Evolutionary conservation across 148 eudicot genomes (phyloP), one percentile per base, ranked within the genome.

Genomic region (Rhododendron henanense): DNA sequence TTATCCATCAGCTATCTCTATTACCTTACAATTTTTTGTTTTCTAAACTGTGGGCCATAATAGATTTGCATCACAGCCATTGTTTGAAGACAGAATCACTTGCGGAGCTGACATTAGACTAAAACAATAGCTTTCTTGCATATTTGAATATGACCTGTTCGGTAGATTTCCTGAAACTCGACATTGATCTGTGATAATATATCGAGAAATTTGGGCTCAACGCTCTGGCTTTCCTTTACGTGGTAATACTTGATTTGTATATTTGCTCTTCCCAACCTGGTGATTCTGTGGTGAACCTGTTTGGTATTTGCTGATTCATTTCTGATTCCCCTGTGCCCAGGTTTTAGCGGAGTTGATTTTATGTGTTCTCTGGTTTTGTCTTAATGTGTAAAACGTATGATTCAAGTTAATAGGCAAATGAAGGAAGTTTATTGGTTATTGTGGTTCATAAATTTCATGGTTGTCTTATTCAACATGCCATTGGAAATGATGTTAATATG

Each of bases 261-360:
- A 79, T 79, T 37, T 50, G 31, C 31, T 78, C 53, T 21, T 79
- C 37, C 81, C 39, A 51, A 78, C 25, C 15, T 47, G 57, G 19
- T 78, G 31, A 78, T 45, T 31, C 81, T 78, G 31, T 78, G 55
- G 35, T 78, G 19, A 78, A 47, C 55, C 81, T 78, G 19, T 78
- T 78, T 78, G 81, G 19, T n/a, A 33, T 47, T 78, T 23, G 5
- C 31, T 31, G n/a, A 16, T 76, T 41, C 25, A 19, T 44, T 13
- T 77, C 31, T 78, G 81, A 78, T 45, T 78, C 81, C 55, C 31
- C 25, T 2, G 55, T 25, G 51, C 81, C 81, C 35, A 78, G 14
- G 18, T 78, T 23, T 45, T 78, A 47, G 5, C 13, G 19, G 50
- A 41, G 51, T 16, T 77, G 51, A 41, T 77, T 77, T 33, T 39